A percentile compares a stretch with the other conserved stretches of the same genome.
phyloP scores from a whole-genome alignment of 495 filamentous ascomycete genomes.

The Neurospora intermedia region DNA sequence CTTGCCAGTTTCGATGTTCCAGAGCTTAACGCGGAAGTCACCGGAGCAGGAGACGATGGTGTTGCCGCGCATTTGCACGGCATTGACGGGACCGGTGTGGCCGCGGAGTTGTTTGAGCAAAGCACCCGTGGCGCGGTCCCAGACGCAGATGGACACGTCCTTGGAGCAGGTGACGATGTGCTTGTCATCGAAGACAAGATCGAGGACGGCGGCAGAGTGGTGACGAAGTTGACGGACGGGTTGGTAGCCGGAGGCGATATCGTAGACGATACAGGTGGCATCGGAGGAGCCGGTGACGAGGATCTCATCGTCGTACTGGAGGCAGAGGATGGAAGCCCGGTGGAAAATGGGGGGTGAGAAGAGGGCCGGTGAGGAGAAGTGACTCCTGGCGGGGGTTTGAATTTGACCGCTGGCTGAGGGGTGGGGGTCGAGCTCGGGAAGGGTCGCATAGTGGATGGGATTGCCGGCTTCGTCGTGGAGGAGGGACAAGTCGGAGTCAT shows the following conservation, averaged over 20 bases:
- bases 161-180: constrained; percentile 96
- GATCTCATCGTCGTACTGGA: constrained; percentile 86
- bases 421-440: constrained; percentile 24
- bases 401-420: constrained; percentile 8
- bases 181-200: constrained; percentile 81
- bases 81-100: constrained; percentile 87
- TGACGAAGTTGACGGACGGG: constrained; percentile 64
- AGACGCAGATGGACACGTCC: constrained; percentile 82
- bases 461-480: constrained; percentile 33
- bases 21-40: constrained; percentile 84
- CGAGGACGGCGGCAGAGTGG: constrained; percentile 81
- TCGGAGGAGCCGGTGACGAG: constrained; percentile 94
- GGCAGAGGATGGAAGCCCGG: constrained; percentile 82
- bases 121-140: constrained; percentile 70
- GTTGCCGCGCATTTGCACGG: constrained; percentile 85
- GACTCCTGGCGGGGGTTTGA: constrained; percentile 15
- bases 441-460: constrained; percentile 36
- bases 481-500: constrained; percentile 30
- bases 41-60: constrained; percentile 85
- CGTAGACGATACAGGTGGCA: constrained; percentile 83
- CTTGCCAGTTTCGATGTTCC: constrained; percentile 78
- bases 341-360: constrained; percentile 50
- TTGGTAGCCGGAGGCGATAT: constrained; percentile 61
- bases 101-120: constrained; percentile 67
- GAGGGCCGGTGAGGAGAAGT: constrained; percentile 35